Percentiles rank a stretch among this genome's conserved stretches.
phyloP scores from a whole-genome alignment of 352 stramenopile species.

The Peronospora destructor region DNA sequence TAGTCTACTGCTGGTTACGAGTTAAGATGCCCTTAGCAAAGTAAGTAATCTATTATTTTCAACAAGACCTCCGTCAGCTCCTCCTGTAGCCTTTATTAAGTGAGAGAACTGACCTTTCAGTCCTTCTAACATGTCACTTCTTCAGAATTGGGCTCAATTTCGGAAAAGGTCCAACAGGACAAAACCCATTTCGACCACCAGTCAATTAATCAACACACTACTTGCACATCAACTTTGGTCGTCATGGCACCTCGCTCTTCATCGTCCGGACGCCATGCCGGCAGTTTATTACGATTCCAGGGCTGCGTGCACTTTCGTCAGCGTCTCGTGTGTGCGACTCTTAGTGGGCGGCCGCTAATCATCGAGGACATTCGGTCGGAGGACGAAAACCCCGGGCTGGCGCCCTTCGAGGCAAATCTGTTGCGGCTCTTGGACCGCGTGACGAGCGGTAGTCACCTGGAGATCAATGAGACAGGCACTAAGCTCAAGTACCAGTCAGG shows the following conservation, averaged over 20 bases:
- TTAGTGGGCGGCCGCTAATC: constrained; percentile 89
- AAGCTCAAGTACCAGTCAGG: constrained; percentile 95
- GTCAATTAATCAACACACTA: constrained; percentile 7
- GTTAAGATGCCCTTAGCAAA: no score
- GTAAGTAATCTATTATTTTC: no score
- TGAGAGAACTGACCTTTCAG: no score
- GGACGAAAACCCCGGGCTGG: constrained; percentile 91
- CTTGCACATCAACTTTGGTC: background rate
- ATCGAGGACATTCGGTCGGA: constrained; percentile 94
- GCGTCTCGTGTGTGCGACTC: constrained; percentile 87
- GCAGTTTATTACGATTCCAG: constrained; percentile 50
- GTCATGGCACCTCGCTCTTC: constrained; percentile 13
- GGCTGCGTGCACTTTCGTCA: constrained; percentile 92
- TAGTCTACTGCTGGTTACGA: no score
- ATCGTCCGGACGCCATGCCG: constrained; percentile 9
- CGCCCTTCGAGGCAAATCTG: constrained; percentile 95
- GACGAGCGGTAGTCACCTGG: constrained; percentile 95
- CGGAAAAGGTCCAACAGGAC: background rate
- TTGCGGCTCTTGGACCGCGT: constrained; percentile 94
- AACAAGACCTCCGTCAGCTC: no score
- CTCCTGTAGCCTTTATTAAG: no score
- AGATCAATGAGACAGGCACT: constrained; percentile 99
- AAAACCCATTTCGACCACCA: background rate
- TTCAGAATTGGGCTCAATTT: no score
- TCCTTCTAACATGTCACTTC: no score